These are phyloP conservation scores for Pulveroboletus sp. DNA, from an alignment of 768 basidiomycete genomes.

Conservation along the genomic window DNA sequence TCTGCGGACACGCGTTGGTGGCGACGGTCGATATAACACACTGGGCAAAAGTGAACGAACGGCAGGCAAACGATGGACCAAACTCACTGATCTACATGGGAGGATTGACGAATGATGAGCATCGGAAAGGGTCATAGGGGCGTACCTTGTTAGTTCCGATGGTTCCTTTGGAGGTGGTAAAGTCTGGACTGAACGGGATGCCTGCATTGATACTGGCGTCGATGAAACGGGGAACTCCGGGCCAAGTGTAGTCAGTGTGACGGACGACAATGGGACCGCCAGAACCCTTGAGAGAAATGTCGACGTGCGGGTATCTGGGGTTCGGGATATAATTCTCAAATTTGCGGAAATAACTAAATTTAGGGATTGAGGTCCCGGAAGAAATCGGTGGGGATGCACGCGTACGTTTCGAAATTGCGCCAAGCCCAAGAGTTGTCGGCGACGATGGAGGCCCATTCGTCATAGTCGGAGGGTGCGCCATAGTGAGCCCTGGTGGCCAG, in stretches of 20 bases:
- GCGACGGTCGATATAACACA: constrained; percentile 60
- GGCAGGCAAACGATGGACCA: not conserved
- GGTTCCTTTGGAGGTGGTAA: constrained; percentile 54
- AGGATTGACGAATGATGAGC: not conserved
- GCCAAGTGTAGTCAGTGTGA: constrained; percentile 47
- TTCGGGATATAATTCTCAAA: constrained; percentile 59
- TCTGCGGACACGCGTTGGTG: constrained; percentile 59
- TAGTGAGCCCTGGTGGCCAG: constrained; percentile 42
- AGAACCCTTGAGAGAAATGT: constrained; percentile 42
- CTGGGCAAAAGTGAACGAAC: constrained; percentile 33
- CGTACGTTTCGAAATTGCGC: constrained; percentile 49
- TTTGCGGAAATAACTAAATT: constrained; percentile 67
- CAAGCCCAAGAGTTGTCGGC: constrained; percentile 55
- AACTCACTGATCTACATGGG: constrained; percentile 41
- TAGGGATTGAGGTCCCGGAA: not conserved
- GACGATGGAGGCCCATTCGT: constrained; percentile 56
- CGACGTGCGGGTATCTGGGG: constrained; percentile 46
- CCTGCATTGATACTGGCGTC: constrained; percentile 48
- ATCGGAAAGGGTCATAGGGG: not conserved
- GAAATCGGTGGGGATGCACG: not conserved
- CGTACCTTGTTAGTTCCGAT: constrained; percentile 59
- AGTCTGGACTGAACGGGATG: constrained; percentile 50
- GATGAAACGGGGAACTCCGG: constrained; percentile 49
- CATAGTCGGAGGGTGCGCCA: constrained; percentile 64
- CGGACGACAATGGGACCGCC: constrained; percentile 59